phyloP scores from a whole-genome alignment of 148 eudicot genomes.

The Fallopia convolvulus region DNA sequence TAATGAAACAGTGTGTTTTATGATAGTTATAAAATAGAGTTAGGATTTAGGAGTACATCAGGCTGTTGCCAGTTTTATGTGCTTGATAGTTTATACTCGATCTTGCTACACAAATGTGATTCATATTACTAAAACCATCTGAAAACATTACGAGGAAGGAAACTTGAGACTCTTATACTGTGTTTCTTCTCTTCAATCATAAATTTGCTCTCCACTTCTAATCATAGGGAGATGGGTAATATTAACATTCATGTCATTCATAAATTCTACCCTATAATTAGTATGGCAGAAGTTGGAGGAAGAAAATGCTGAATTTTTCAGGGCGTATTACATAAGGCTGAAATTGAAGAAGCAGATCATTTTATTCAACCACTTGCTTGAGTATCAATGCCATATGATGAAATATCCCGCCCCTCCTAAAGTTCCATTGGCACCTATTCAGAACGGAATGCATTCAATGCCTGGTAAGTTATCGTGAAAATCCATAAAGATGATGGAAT shows the following conservation, averaged over 20 bases:
- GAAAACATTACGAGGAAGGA: background rate
- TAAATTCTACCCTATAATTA: slow-evolving; percentile 20
- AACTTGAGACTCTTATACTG: background rate
- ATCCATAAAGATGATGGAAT: background rate
- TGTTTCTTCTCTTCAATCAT: background rate
- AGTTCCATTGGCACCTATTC: slow-evolving; percentile 87
- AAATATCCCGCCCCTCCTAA: slow-evolving; percentile 78
- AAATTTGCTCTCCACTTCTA: background rate
- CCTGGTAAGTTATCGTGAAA: slow-evolving; percentile 45
- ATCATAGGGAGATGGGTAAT: background rate
- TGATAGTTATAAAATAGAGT: background rate
- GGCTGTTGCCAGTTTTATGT: background rate
- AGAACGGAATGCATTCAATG: slow-evolving; percentile 88
- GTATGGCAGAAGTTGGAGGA: slow-evolving; percentile 99
- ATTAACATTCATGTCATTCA: background rate
- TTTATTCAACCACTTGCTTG: slow-evolving; percentile 85
- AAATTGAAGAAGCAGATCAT: slow-evolving; percentile 95
- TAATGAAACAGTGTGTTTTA: background rate
- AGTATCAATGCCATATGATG: slow-evolving; percentile 78
- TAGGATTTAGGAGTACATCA: background rate
- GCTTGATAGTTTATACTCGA: background rate
- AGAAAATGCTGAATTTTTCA: slow-evolving; percentile 96
- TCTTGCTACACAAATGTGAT: background rate
- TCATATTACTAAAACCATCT: background rate
- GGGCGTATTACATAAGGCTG: slow-evolving; percentile 93